Evolutionary conservation across 495 filamentous ascomycete species (phyloP), one percentile per base, ranked within the genome.

Genomic region (Lasiosphaeria miniovina): DNA sequence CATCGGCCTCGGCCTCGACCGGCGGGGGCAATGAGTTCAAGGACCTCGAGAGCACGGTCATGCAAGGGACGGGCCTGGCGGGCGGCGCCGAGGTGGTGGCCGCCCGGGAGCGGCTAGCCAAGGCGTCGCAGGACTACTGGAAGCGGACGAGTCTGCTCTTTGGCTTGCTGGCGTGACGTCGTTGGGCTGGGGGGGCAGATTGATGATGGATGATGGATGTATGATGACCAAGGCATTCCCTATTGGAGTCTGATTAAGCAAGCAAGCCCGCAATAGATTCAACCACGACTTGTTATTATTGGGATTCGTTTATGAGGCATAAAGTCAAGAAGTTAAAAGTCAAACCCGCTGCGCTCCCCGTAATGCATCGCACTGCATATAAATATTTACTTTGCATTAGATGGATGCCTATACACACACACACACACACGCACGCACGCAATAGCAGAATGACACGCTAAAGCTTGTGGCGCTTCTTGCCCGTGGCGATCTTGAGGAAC

Each of bases 391-490:
- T 24, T 24, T 24, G 24, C 24, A 24, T 24, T 14, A 24, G 24
- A 24, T 43, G 50, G 24, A 24, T 43, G 50, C 24, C 41, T 17
- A 9, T 8, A 54, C 24, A 57, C 41, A 55, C 34, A 36, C 10
- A 24, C 17, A 49, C 10, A 45, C 24, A 57, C 41, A 55, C 34
- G 32, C 10, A 24, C 17, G 40, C 10, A 45, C 35, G 14, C 6
- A 55, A 59, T 56, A 49, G 52, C 15, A 52, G 33, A 54, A 50
- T 33, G 41, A 46, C 24, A 17, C 46, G 15, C 33, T 68, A 96
- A 68, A 98, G 76, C 78, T 98, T 98, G 82, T 98, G 94, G 73
- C 76, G 81, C 77, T 86, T 86, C 73, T 83, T 70, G 2, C 83
- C 82, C 49, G 69, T 71, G 8, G 80, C 80, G 61, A 86, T 71